Base-by-base conservation (phyloP, 2,329 filamentous ascomycete species). In the Coniosporium uncinatum region DNA sequence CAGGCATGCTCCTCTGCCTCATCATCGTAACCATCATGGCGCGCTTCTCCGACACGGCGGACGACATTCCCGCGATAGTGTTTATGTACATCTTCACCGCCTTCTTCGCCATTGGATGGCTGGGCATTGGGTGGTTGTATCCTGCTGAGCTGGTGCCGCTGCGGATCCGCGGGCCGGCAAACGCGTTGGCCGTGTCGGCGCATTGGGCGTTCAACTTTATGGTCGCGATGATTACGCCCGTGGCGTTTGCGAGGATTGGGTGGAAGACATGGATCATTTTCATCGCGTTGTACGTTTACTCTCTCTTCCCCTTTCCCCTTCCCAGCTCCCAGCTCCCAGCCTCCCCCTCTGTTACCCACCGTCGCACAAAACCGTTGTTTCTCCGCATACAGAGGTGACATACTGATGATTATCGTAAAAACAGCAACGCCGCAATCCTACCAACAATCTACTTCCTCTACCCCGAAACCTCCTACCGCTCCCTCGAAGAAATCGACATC, bases 51-150 rank as follows among this genome's bases (percentile, higher is more conserved):
- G 47, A 37, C 0, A 66, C 66, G 4, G 50, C 64, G 2, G 55
- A 66, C 2, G 55, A 64, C 3, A 60, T 58, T 27, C 65, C 70
- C 0, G 74, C 89, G 36, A 81, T 81, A 37, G 80, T 82, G 11
- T 83, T 76, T 63, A 82, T 81, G 1, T 88, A 86, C 53, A 75
- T 88, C 16, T 85, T 87, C 51, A 82, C 88, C 14, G 81, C 81
- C 3, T 78, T 75, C 1, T 88, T 77, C 51, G 83, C 83, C 0
- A 72, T 75, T 11, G 78, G 78, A 3, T 82, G 79, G 78, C 77
- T 75, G 1, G 77, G 78, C 0, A 71, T 76, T 3, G 73, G 67
- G 2, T 74, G 70, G 70, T 68, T 69, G 5, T 83, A 83, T 48
- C 77, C 73, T 0, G 72, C 78, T 0, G 79, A 83, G 54, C 64